These are phyloP conservation scores for Cardamine chenopodiifolia DNA, from an alignment of 345 rosid species.

Conservation along the genomic window DNA sequence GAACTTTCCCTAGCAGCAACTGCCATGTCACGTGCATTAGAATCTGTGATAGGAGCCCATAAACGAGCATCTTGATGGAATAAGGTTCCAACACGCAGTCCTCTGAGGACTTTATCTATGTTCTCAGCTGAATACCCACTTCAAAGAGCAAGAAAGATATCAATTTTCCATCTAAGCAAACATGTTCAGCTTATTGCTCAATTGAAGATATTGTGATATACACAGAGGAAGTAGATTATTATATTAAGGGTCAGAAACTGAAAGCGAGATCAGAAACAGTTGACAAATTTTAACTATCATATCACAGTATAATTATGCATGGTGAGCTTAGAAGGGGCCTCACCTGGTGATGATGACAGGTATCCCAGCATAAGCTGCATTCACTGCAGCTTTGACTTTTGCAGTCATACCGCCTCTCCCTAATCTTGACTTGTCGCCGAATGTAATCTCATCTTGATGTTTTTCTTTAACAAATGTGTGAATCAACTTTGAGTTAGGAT, in stretches of 20 bases:
- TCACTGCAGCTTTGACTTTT: slow-evolving; percentile 94
- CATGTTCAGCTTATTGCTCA: neutral
- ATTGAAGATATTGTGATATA: neutral
- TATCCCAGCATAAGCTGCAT: slow-evolving; percentile 86
- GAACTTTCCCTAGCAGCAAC: slow-evolving; percentile 94
- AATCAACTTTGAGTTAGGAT: slow-evolving; percentile 85
- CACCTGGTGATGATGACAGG: slow-evolving; percentile 99
- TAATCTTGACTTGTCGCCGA: slow-evolving; percentile 96
- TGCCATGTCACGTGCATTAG: slow-evolving; percentile 81
- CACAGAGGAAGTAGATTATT: too few relatives aligned
- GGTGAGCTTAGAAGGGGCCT: neutral
- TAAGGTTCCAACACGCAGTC: slow-evolving; percentile 84
- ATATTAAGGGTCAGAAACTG: neutral
- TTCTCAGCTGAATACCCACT: slow-evolving; percentile 83
- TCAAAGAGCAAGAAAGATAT: slow-evolving; percentile 39
- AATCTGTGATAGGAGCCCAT: slow-evolving; percentile 63
- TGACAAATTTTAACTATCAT: too few relatives aligned
- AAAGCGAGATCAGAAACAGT: neutral
- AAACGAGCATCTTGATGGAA: slow-evolving; percentile 89
- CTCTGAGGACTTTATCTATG: slow-evolving; percentile 82
- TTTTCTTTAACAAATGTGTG: slow-evolving; percentile 77
- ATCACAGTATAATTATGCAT: neutral
- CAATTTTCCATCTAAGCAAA: slow-evolving; percentile 11
- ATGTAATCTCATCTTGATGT: slow-evolving; percentile 86
- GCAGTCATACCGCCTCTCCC: slow-evolving; percentile 99